phyloP scores from a whole-genome alignment of 371 early-diverging fungal species.

The Mortierella sp. region DNA sequence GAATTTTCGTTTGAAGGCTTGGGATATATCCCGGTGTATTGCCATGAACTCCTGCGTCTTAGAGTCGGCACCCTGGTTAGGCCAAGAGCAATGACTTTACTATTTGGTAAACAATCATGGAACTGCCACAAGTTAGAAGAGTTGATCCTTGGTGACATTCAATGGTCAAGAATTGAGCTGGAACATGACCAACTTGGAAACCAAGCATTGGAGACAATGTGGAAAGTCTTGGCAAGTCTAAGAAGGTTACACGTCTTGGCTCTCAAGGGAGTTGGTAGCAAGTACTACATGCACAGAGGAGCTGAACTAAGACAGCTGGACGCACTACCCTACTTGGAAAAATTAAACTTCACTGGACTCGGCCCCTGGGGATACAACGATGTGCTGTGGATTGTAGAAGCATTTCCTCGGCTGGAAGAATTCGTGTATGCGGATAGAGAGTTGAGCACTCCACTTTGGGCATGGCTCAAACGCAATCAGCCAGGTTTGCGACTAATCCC shows the following conservation, averaged over 20 bases:
- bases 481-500: constrained; percentile 10
- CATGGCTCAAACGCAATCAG: constrained; percentile 14
- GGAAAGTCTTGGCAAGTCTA: background rate
- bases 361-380: constrained; percentile 17
- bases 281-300: background rate
- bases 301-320: background rate
- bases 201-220: constrained; percentile 2
- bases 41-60: background rate
- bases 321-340: background rate
- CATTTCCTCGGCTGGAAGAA: constrained; percentile 13
- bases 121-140: constrained; percentile 2
- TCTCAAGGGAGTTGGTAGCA: background rate
- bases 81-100: background rate
- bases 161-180: background rate
- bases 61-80: background rate
- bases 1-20: background rate
- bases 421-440: constrained; percentile 10
- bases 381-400: constrained; percentile 14
- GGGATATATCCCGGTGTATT: background rate
- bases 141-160: background rate
- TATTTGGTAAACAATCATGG: constrained; percentile 13
- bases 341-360: constrained; percentile 1
- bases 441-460: constrained; percentile 17
- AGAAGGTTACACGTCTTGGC: constrained; percentile 6
- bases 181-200: background rate